These are phyloP conservation scores for Funneliformis geosporum DNA, from an alignment of 192 early-diverging fungal species.

Conservation along the genomic window DNA sequence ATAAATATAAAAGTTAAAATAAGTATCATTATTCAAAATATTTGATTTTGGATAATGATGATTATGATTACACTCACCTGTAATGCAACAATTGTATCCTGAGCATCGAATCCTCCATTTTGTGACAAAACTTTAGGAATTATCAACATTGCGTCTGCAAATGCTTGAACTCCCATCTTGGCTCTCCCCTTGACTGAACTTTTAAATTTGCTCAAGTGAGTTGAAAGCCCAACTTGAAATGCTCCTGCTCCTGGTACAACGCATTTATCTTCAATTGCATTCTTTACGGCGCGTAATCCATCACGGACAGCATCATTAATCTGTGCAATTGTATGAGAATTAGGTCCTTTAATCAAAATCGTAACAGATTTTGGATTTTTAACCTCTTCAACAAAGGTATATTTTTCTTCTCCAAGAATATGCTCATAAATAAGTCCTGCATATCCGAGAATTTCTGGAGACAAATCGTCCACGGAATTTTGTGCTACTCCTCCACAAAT, in stretches of 20 bases:
- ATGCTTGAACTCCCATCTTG: constrained; percentile 96
- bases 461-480: constrained; percentile 98
- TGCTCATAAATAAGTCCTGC: constrained; percentile 96
- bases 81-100: constrained; percentile 92
- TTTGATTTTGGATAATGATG: too few relatives aligned
- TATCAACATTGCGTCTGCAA: constrained; percentile 93
- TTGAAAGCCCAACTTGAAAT: constrained; percentile 88
- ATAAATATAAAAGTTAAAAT: too few relatives aligned
- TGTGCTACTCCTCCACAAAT: constrained; percentile 93
- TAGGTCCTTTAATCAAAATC: constrained; percentile 92
- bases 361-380: constrained; percentile 88
- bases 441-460: constrained; percentile 78
- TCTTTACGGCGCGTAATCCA: constrained; percentile 97
- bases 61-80: constrained; percentile 48
- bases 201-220: constrained; percentile 87
- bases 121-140: constrained; percentile 95
- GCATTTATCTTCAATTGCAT: constrained; percentile 90
- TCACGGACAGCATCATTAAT: constrained; percentile 98
- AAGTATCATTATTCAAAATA: neutral
- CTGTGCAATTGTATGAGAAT: constrained; percentile 88
- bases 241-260: constrained; percentile 95
- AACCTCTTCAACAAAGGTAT: constrained; percentile 97
- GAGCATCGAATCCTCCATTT: constrained; percentile 95
- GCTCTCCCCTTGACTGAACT: constrained; percentile 87
- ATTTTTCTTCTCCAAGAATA: constrained; percentile 97